These are phyloP conservation scores for Cocos nucifera DNA, from an alignment of 176 grass and related monocot species.

Conservation along the genomic window DNA sequence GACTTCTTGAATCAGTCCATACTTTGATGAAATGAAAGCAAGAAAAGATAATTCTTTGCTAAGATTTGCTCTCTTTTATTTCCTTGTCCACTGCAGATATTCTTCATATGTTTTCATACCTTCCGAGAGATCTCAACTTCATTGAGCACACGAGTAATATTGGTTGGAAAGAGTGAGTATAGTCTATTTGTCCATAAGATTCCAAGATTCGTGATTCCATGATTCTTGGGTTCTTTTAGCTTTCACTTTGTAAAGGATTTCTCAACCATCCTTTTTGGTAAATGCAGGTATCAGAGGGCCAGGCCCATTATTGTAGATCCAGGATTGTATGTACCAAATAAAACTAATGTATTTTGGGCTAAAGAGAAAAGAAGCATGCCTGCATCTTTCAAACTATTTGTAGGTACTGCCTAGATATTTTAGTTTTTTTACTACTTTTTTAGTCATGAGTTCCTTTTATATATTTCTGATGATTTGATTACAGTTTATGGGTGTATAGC, in stretches of 20 bases:
- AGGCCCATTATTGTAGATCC: slow-evolving; percentile 91
- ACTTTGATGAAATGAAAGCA: too few relatives aligned
- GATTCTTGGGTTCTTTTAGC: slow-evolving; percentile 3
- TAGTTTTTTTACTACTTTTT: not conserved
- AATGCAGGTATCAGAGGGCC: slow-evolving; percentile 71
- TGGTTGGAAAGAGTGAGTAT: slow-evolving; percentile 93
- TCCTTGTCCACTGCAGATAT: slow-evolving; percentile 52
- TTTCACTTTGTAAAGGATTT: not conserved
- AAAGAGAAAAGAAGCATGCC: slow-evolving; percentile 97
- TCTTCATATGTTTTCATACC: slow-evolving; percentile 91
- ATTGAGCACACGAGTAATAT: slow-evolving; percentile 94
- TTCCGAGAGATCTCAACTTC: slow-evolving; percentile 85
- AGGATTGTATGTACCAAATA: slow-evolving; percentile 66
- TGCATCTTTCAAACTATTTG: slow-evolving; percentile 97
- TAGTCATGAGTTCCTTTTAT: too few relatives aligned
- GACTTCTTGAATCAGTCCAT: too few relatives aligned
- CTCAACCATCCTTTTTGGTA: slow-evolving; percentile 27
- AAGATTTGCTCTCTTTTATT: not conserved
- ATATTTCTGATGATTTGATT: too few relatives aligned
- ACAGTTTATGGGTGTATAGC: too few relatives aligned
- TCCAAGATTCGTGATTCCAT: slow-evolving; percentile 12
- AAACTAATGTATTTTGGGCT: slow-evolving; percentile 69
- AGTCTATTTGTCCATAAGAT: not conserved
- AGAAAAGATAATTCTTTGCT: too few relatives aligned
- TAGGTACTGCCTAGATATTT: slow-evolving; percentile 52